Base-by-base conservation (phyloP, 495 filamentous ascomycete genomes). In the Astrocystis sublimbata region DNA sequence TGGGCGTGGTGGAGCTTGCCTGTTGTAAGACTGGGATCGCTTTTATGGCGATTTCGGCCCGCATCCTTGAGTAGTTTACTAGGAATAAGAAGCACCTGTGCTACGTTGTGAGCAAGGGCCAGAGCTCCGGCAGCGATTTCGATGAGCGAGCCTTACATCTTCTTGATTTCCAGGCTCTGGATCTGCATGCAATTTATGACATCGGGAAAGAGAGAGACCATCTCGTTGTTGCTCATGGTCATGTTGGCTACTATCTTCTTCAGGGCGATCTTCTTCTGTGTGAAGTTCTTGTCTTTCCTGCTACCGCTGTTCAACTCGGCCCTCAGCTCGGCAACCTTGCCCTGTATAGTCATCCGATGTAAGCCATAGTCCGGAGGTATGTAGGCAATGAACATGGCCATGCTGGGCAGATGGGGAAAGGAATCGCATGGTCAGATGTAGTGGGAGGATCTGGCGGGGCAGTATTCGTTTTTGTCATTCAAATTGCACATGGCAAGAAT, bases 181-280 rank as follows among this genome's bases (percentile, higher is more conserved):
- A 98, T 89, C 60, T 89, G 86, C 94, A 99, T 99, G 79, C 92
- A 96, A 52, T 79, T 87, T 67, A 98, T 88, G 38, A 99, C 88
- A 74, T 99, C 94, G 24, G 96, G 92, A 66, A 99, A 99, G 61
- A 99, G 78, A 23, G 90, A 92, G 54, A 97, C 89, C 94, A 99
- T 99, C 75, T 99, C 94, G 69, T 99, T 99, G 75, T 98, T 99
- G 84, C 92, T 97, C 94, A 98, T 98, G 58, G 94, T 98, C 94
- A 99, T 98, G 72, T 98, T 99, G 66, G 94, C 94, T 70, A 99
- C 94, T 66, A 99, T 98, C 83, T 97, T 97, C 86, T 99, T 99
- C 53, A 99, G 82, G 30, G 94, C 93, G 71, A 97, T 96, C 85
- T 98, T 98, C 83, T 98, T 99, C 65, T 89, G 86, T 42, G 91